Conservation (phyloP, 2,329 filamentous ascomycete genomes). For the Penicillium sclerotigenum region DNA sequence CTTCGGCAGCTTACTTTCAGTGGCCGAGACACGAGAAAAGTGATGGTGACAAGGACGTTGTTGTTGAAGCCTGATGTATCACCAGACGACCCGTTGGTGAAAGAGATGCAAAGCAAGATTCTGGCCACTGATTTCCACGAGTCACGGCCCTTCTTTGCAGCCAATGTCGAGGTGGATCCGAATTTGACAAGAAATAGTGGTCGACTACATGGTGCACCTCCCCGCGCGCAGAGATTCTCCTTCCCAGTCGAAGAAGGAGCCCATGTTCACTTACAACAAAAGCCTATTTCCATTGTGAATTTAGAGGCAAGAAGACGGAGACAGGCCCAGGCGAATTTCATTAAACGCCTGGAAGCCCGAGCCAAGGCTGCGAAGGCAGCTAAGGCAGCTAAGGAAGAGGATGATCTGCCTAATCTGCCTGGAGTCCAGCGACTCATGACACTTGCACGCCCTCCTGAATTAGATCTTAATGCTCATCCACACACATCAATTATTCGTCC, state of each 20-base stretch:
- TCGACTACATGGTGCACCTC: slow-evolving; percentile 9
- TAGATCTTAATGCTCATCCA: slow-evolving; percentile 14
- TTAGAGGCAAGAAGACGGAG: slow-evolving; percentile 29
- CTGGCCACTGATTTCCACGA: slow-evolving; percentile 38
- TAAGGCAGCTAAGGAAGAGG: neutral
- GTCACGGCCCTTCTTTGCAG: slow-evolving; percentile 46
- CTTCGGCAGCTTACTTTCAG: slow-evolving; percentile 54
- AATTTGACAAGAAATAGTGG: slow-evolving; percentile 31
- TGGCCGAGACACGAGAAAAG: slow-evolving; percentile 48
- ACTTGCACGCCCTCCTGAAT: slow-evolving; percentile 21
- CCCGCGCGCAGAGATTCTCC: slow-evolving; percentile 5
- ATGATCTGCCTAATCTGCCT: neutral
- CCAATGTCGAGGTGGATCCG: slow-evolving; percentile 40
- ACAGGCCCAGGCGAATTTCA: slow-evolving; percentile 25
- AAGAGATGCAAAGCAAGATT: slow-evolving; percentile 50
- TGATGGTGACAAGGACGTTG: slow-evolving; percentile 51
- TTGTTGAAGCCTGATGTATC: slow-evolving; percentile 48
- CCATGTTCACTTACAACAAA: slow-evolving; percentile 37
- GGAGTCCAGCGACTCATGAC: slow-evolving; percentile 29
- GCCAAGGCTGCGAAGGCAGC: neutral
- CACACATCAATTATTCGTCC: slow-evolving; percentile 31
- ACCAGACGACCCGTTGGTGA: slow-evolving; percentile 46
- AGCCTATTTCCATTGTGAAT: slow-evolving; percentile 32
- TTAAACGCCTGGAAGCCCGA: slow-evolving; percentile 21
- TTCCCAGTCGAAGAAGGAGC: slow-evolving; percentile 35